Base-by-base conservation (phyloP, 129 eudicot genomes). In the Chrysanthemum lavandulifolium region DNA sequence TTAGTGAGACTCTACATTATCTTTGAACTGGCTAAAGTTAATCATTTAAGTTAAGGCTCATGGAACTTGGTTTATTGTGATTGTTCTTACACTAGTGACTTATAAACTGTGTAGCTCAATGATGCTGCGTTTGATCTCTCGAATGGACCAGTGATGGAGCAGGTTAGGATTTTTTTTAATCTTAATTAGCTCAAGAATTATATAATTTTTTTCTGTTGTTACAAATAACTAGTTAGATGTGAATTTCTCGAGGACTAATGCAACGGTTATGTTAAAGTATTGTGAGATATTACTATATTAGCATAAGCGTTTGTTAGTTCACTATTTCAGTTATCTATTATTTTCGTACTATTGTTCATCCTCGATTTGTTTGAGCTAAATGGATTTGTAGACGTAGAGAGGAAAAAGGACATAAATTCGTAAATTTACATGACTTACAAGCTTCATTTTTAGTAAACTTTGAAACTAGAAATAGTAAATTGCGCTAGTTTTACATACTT, bases 121-220 rank as follows among this genome's bases (percentile, higher is more conserved):
- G 99, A 95, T 86, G 97, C 99, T 16, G 99, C 99, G 47, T 95
- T 95, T 52, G 97, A 91, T 81, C 99, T 95, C 75, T 95, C 99
- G 4, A 91, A 86, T 61, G 99, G 99, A 21, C 82, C 88, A 1
- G 94, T 88, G 56, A 75, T 85, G 40, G 89, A 88, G 50, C 94
- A 90, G 97, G 99, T 95, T 72, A 84, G 85, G 65, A 21, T 29
- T 50, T 72, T 45, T 45, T 50, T 33, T 12, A 53, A 68, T 69
- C 27, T 40, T 27, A 40, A 5, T 50, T 67, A 18, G 8, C 61
- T 60, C 75, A 16, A 25, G 43, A 36, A 54, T 73, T 14, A 31
- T 57, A 1, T n/a, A 4, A 10, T 5, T 69, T 16, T 31, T 55
- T 31, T 15, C 16, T 9, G 47, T 73, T 21, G 58, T 74, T 65